Base-by-base conservation (phyloP, 306 rosid genomes). In the Vicia faba region DNA sequence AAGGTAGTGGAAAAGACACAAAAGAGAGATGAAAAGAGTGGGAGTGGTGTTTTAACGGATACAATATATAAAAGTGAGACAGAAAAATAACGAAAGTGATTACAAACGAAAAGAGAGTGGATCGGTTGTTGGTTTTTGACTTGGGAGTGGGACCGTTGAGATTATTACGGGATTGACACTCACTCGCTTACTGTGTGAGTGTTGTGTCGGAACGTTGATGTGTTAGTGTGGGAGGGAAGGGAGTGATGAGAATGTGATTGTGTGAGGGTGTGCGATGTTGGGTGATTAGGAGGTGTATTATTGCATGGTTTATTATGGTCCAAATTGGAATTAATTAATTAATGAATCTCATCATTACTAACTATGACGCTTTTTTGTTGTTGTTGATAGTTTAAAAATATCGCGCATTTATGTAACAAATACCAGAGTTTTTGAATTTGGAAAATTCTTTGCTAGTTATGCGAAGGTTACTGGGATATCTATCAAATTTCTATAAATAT, bases 41-140 rank as follows among this genome's bases (percentile, higher is more conserved):
- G 60, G 1, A 73, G 86, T 62, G 76, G 75, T 45, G 71, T 69
- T 83, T 68, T 86, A 82, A 85, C 92, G 92, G 96, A 78, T 72
- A 84, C 75, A 80, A 76, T n/a, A 76, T n/a, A 45, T n/a, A 44
- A 14, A 44, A 44, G 49, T 44, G 50, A 71, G 51, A 19, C 40
- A 4, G 19, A 61, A 53, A 65, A 19, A 41, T 7, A n/a, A 64
- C 55, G 14, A 28, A 65, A 64, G 33, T 45, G 15, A 3, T 3
- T 55, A 54, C 15, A 44, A 54, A 43, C n/a, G 11, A 68, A 44
- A 48, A 46, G 46, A 35, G 74, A 49, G 70, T 45, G 18, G 41
- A 70, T 28, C 16, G 59, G 57, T 45, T 31, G 56, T 70, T 78
- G 69, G 84, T 75, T 53, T 69, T 14, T 58, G 66, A 82, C 69